Base-by-base conservation (phyloP, 1,139 yeast species). In the Geotrichum europaeum region DNA sequence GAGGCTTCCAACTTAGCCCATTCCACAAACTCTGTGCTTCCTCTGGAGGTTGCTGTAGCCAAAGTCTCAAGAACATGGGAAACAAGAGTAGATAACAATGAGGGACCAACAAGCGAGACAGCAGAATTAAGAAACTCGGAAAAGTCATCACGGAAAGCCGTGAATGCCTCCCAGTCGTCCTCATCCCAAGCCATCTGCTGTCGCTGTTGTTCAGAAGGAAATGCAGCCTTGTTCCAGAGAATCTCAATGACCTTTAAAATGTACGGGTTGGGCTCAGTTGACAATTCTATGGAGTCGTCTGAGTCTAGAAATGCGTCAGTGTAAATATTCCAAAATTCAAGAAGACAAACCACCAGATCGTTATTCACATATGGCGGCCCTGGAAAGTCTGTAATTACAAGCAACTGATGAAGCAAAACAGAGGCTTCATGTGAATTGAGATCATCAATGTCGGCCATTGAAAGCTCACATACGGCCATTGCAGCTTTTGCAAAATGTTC, bases 251-350 rank as follows among this genome's bases (percentile, higher is more conserved):
- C 78, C 54, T 76, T 73, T 28, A 73, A 70, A 63, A 86, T 78
- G 1, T 84, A 67, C 0, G 69, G 70, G 50, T 75, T 69, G 40
- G 59, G 49, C 13, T 59, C 60, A 3, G 55, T 22, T 10, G 47
- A 24, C 4, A 82, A 73, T 49, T 75, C 47, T n/a, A 32, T 43
- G 60, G 20, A 70, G 70, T 56, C 24, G 77, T 86, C 79, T 60
- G 83, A 86, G 65, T 82, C 86, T 20, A 80, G 75, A 62, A 81
- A 82, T 1, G 83, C 79, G 63, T 88, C 95, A 9, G 86, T 84
- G 59, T 87, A 78, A 61, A 85, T 86, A 60, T 83, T 82, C 98
- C 98, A 94, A 69, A 91, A 89, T 59, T 85, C 85, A 3, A 89
- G 77, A 66, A 90, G 78, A 60, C 84, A 85, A 52, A 80, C 82